Base-by-base conservation (phyloP, 2,329 filamentous ascomycete genomes). In the Periglandula ipomoeae region DNA sequence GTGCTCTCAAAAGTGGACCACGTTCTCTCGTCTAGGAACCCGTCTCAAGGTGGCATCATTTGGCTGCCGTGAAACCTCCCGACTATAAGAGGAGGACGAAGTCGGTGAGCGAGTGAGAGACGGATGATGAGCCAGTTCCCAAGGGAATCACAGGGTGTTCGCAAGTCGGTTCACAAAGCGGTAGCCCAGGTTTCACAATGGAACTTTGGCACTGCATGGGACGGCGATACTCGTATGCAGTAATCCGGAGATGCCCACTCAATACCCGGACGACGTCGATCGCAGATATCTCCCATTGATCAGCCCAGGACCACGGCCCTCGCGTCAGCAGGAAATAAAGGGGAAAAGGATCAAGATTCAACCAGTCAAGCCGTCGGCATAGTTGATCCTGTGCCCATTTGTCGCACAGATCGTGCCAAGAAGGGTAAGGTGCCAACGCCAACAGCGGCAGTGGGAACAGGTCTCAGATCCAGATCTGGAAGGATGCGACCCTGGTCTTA, bases 391-490 rank as follows among this genome's bases (percentile, higher is more conserved):
- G 30, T 10, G 30, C 11, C 10, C 15, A 32, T 15, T 32, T 24
- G 44, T 46, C 37, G 24, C 35, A 46, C 44, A 46, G 35, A 46
- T 46, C 35, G 35, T 26, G 13, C 24, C 44, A 30, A 32, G 24
- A 32, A 20, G 24, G 35, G 24, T 35, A 46, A 30, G 44, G 35
- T 15, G 44, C 15, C 43, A 45, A 45, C 30, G 27, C 27, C 27
- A 32, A 32, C 20, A n/a, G 17, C 43, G 30, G 37, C 44, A 22
- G 34, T 24, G 44, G 35, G 23, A 40, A 15, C 17, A 27, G 35
- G 44, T 46, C 44, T 46, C 34, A 46, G 44, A 46, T 46, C 24
- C 24, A 40, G 35, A 40, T 40, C 17, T 39, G 35, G 35, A 46
- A 23, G 35, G 35, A 46, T 23, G 44, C 24, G n/a, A 24, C 17